A percentile compares a stretch with the other conserved stretches of the same genome.
phyloP scores from a whole-genome alignment of 768 basidiomycete species.

The Hirschioporus abietinus region DNA sequence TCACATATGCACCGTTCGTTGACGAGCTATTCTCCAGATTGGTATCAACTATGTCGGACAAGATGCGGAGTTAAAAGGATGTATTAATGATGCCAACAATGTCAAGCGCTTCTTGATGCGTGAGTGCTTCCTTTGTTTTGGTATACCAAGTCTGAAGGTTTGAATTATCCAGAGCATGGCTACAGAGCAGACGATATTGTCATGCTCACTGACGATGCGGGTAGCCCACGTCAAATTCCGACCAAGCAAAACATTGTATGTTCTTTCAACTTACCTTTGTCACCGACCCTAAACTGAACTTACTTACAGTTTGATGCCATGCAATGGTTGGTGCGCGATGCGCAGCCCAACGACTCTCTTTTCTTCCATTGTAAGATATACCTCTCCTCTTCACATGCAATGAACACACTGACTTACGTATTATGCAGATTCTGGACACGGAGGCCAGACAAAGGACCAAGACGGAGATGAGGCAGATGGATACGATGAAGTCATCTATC shows the following conservation, averaged over 20 bases:
- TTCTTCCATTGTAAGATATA: slow-evolving; percentile 77
- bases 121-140: slow-evolving; percentile 28
- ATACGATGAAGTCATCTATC: slow-evolving; percentile 87
- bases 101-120: slow-evolving; percentile 71
- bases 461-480: slow-evolving; percentile 87
- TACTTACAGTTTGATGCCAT: slow-evolving; percentile 60
- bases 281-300: not conserved
- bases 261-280: slow-evolving; percentile 7
- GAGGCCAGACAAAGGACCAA: slow-evolving; percentile 80
- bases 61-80: slow-evolving; percentile 65
- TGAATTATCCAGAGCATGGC: slow-evolving; percentile 34
- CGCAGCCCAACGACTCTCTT: slow-evolving; percentile 76
- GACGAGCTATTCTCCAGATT: slow-evolving; percentile 41
- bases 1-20: not conserved
- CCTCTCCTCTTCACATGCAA: not conserved
- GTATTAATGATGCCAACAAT: slow-evolving; percentile 88
- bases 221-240: slow-evolving; percentile 57
- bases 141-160: not conserved
- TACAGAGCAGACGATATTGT: slow-evolving; percentile 82
- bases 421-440: slow-evolving; percentile 80
- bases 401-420: not conserved
- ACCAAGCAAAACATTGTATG: slow-evolving; percentile 78
- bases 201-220: slow-evolving; percentile 72
- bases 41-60: slow-evolving; percentile 85
- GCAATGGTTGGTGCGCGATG: slow-evolving; percentile 86